Base-by-base conservation (phyloP, 257 asterid species). In the Prunella vulgaris region DNA sequence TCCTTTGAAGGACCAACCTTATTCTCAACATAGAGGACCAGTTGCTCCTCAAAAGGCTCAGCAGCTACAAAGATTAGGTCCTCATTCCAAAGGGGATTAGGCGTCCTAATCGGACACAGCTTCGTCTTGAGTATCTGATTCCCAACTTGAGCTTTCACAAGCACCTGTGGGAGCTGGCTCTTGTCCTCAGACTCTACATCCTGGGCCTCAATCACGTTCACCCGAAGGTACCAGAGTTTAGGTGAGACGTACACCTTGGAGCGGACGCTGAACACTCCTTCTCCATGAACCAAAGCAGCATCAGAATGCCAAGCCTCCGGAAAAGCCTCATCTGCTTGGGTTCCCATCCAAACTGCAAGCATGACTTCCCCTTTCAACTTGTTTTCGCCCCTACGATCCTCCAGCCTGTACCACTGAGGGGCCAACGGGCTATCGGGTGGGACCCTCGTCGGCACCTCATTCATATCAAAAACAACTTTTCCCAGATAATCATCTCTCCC, bases 361-460 rank as follows among this genome's bases (percentile, higher is more conserved):
- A 89, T 89, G 1, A 89, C 62, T 58, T 86, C 93, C 10, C 96
- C 96, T 66, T 60, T 83, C 7, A 72, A 9, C 52, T 76, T 80
- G 15, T 68, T 78, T 32, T 81, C 85, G 15, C 86, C 85, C 1
- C 75, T 75, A 4, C 84, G 80, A 13, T 79, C 81, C 77, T 84
- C 96, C 9, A 87, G 77, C 49, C 96, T 69, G 58, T 89, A 89
- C 96, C 96, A 89, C 68, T 82, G 84, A 0, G 95, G 94, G 15
- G 96, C 95, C 65, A 89, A 54, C 30, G 92, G 96, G 72, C 96
- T 89, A 62, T 89, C 96, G 2, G 96, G 96, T 1, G 96, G 95
- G 68, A 85, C 89, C 24, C 96, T 67, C 1, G 83, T 84, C 0
- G 96, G 96, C 3, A 89, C 85, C 56, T 89, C 96, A 62, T 85